These are phyloP conservation scores for Sporothrix sp. DNA, from an alignment of 2,329 filamentous ascomycete genomes.

Conservation along the genomic window DNA sequence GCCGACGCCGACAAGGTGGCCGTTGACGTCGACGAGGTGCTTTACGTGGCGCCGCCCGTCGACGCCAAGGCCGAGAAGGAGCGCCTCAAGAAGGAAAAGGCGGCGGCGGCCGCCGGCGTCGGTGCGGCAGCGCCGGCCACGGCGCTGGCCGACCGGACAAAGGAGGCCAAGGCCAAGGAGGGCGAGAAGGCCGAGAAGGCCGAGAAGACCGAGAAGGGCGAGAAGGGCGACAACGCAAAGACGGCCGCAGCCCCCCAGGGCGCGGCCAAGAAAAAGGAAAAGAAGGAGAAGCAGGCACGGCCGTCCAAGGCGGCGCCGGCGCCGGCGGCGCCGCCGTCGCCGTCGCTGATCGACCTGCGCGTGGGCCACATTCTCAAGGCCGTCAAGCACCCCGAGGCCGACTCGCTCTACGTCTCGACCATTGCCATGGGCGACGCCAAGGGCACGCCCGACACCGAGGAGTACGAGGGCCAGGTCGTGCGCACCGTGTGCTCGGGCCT, in stretches of 20 bases:
- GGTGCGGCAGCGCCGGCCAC: constrained; percentile 34
- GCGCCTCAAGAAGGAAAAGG: constrained; percentile 92
- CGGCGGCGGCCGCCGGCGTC: constrained; percentile 52
- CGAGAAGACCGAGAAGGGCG: constrained; percentile 26
- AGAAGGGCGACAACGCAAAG: constrained; percentile 23
- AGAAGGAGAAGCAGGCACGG: constrained; percentile 76
- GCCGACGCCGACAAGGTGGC: constrained; percentile 63
- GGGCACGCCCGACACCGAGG: constrained; percentile 77
- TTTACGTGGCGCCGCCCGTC: constrained; percentile 79
- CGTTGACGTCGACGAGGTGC: constrained; percentile 69
- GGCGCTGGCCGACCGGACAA: constrained; percentile 49
- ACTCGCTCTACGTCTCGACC: constrained; percentile 90
- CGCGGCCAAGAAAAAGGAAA: constrained; percentile 48
- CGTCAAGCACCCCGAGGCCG: constrained; percentile 89
- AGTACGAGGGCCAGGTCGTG: constrained; percentile 84
- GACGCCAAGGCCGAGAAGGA: constrained; percentile 95
- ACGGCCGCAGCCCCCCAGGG: constrained; percentile 26
- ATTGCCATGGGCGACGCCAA: constrained; percentile 87
- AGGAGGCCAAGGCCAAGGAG: constrained; percentile 45
- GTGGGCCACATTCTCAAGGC: constrained; percentile 97
- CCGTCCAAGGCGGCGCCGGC: constrained; percentile 52
- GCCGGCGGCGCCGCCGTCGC: constrained; percentile 71
- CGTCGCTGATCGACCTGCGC: constrained; percentile 82
- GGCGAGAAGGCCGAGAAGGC: constrained; percentile 30
- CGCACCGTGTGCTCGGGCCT: constrained; percentile 95